Evolutionary conservation across 106 monocot genomes (phyloP).

Genomic region (Dioscorea dumetorum): DNA sequence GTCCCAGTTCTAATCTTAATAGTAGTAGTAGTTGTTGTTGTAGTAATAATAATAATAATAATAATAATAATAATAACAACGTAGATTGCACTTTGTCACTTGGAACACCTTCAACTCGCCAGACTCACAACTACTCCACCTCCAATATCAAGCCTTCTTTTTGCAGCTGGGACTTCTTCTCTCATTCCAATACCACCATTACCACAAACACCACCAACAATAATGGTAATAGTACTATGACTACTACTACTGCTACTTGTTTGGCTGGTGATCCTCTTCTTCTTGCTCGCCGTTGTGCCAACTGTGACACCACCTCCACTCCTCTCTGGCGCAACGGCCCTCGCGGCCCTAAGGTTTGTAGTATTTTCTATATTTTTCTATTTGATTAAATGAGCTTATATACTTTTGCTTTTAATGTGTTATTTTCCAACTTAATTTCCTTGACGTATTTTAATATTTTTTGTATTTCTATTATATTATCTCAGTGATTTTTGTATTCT

Average conservation of each 20-base stretch:
- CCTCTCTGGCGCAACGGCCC: slow-evolving; percentile 98
- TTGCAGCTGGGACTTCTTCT: not conserved
- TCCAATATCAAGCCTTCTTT: not conserved
- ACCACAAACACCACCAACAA: not conserved
- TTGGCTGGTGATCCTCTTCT: slow-evolving; percentile 34
- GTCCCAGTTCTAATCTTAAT: too few relatives aligned
- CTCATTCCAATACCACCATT: not conserved
- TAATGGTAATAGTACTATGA: not conserved
- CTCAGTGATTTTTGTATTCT: too few relatives aligned
- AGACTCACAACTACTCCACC: not conserved
- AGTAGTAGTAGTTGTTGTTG: not conserved
- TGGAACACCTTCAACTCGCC: slow-evolving; percentile 73
- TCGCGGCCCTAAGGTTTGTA: slow-evolving; percentile 78
- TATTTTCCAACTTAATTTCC: too few relatives aligned
- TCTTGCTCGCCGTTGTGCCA: slow-evolving; percentile 78
- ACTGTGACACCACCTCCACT: slow-evolving; percentile 95
- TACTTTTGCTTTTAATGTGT: too few relatives aligned
- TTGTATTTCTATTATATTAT: too few relatives aligned
- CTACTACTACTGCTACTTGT: not conserved
- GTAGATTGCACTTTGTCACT: slow-evolving; percentile 95
- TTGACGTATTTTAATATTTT: too few relatives aligned
- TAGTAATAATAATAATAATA: too few relatives aligned
- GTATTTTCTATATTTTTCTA: too few relatives aligned
- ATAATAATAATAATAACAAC: slow-evolving; percentile 10
- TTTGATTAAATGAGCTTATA: too few relatives aligned